phyloP scores from a whole-genome alignment of 768 basidiomycete species.

The Hypholoma sublateritium region DNA sequence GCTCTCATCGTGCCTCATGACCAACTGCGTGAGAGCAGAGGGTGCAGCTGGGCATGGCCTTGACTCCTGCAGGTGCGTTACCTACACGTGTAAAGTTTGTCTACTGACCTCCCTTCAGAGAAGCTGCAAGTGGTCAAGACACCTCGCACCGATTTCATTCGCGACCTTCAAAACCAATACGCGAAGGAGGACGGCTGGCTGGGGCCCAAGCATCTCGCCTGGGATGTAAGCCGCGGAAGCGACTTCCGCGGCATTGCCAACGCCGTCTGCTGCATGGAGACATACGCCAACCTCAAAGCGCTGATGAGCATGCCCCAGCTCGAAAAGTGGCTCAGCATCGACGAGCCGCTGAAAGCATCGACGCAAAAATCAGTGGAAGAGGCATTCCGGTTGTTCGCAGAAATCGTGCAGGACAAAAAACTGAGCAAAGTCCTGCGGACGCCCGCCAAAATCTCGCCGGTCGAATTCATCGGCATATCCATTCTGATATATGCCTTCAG shows the following conservation, averaged over 20 bases:
- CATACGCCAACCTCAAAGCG: constrained; percentile 24
- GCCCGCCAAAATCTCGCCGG: constrained; percentile 56
- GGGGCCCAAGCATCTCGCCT: constrained; percentile 38
- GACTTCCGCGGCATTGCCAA: constrained; percentile 63
- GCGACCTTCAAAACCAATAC: constrained; percentile 49
- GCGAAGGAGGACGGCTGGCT: constrained; percentile 38
- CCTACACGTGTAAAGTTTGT: not conserved
- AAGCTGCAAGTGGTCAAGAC: constrained; percentile 67
- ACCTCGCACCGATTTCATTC: constrained; percentile 57
- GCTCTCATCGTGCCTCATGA: not conserved
- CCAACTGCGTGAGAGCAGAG: constrained; percentile 39
- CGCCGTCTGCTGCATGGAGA: constrained; percentile 50
- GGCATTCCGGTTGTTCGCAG: constrained; percentile 47
- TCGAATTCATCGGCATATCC: constrained; percentile 63
- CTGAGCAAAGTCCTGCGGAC: constrained; percentile 37
- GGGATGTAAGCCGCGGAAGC: constrained; percentile 48
- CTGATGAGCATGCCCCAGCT: constrained; percentile 29
- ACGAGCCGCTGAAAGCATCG: constrained; percentile 24
- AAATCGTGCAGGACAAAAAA: constrained; percentile 39
- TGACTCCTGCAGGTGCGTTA: constrained; percentile 62
- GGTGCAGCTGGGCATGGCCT: constrained; percentile 76
- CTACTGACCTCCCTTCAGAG: constrained; percentile 34
- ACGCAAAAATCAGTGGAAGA: constrained; percentile 35
- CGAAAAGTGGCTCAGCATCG: constrained; percentile 50
- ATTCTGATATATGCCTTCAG: constrained; percentile 55